These are phyloP conservation scores for Adansonia gregorii DNA, from an alignment of 441 rosid genomes.

Conservation along the genomic window DNA sequence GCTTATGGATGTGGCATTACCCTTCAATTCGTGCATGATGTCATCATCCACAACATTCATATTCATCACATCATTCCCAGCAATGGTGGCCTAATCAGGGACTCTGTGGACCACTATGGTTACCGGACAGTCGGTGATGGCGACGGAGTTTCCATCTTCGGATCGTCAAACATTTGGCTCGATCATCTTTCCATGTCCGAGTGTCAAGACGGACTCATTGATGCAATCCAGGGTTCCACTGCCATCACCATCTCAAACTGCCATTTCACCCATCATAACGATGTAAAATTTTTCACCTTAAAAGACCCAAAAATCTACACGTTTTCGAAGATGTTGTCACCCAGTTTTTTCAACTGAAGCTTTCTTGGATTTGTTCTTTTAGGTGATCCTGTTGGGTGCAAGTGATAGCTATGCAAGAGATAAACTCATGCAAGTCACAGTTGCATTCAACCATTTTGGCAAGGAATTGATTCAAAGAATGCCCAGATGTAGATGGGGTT, in stretches of 20 bases:
- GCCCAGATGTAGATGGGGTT: constrained; percentile 80
- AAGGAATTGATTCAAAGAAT: constrained; percentile 80
- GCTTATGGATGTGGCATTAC: constrained; percentile 59
- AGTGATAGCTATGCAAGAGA: constrained; percentile 50
- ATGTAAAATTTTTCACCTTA: constrained; percentile 27
- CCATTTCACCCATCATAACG: constrained; percentile 64
- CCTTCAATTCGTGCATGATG: constrained; percentile 48
- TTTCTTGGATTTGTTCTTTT: constrained; percentile 8
- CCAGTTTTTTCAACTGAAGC: background rate
- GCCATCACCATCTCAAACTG: constrained; percentile 66
- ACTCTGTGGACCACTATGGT: constrained; percentile 46
- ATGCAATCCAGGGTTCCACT: constrained; percentile 39
- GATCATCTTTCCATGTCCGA: constrained; percentile 63
- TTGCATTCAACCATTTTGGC: constrained; percentile 88
- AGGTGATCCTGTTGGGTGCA: constrained; percentile 78
- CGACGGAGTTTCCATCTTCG: constrained; percentile 58
- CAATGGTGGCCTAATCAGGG: constrained; percentile 51
- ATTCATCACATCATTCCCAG: constrained; percentile 42
- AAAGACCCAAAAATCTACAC: background rate
- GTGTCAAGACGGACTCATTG: constrained; percentile 58
- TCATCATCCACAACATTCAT: constrained; percentile 57
- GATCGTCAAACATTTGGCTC: constrained; percentile 57
- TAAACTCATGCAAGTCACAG: constrained; percentile 70
- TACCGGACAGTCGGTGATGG: constrained; percentile 48
- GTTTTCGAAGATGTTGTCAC: background rate